Percentiles rank a stretch among this genome's conserved stretches.
phyloP scores from a whole-genome alignment of 768 basidiomycete genomes.

The Saitozyma podzolica region DNA sequence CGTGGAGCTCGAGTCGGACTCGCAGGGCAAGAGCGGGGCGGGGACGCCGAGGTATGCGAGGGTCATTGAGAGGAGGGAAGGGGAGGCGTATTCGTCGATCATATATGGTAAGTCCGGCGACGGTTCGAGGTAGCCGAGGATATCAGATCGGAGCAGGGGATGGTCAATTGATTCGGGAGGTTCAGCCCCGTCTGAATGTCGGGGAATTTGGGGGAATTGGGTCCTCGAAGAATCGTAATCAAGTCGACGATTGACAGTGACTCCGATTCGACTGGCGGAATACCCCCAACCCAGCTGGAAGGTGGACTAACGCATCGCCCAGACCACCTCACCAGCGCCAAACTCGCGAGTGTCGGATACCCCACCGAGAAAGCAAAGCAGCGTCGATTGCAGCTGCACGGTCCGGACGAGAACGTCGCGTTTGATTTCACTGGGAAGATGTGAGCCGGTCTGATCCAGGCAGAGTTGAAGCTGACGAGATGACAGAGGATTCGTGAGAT shows the following conservation, averaged over 20 bases:
- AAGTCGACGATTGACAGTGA: too few relatives aligned
- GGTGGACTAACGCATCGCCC: neutral
- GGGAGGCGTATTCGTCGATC: slow-evolving; percentile 31
- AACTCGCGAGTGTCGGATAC: slow-evolving; percentile 41
- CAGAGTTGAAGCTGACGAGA: slow-evolving; percentile 8
- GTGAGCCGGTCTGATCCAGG: slow-evolving; percentile 22
- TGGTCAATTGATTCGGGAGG: neutral
- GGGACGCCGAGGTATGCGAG: slow-evolving; percentile 25
- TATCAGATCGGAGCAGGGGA: neutral
- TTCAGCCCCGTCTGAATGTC: too few relatives aligned
- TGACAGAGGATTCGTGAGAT: slow-evolving; percentile 11
- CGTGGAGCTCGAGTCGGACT: neutral
- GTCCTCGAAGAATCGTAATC: too few relatives aligned
- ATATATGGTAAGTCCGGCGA: slow-evolving; percentile 37
- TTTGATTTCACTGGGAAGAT: slow-evolving; percentile 46
- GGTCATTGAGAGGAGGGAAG: slow-evolving; percentile 25
- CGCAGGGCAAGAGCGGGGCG: neutral
- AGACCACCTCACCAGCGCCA: slow-evolving; percentile 43
- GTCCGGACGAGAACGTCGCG: slow-evolving; percentile 45
- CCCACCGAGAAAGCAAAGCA: slow-evolving; percentile 35
- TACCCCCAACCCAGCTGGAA: neutral
- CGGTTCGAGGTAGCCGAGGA: too few relatives aligned
- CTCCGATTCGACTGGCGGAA: neutral
- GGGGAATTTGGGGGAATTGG: too few relatives aligned
- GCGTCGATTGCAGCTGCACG: slow-evolving; percentile 45